These are phyloP conservation scores for Chlorella ohadii DNA, from an alignment of 139 green algal genomes.

Conservation along the genomic window DNA sequence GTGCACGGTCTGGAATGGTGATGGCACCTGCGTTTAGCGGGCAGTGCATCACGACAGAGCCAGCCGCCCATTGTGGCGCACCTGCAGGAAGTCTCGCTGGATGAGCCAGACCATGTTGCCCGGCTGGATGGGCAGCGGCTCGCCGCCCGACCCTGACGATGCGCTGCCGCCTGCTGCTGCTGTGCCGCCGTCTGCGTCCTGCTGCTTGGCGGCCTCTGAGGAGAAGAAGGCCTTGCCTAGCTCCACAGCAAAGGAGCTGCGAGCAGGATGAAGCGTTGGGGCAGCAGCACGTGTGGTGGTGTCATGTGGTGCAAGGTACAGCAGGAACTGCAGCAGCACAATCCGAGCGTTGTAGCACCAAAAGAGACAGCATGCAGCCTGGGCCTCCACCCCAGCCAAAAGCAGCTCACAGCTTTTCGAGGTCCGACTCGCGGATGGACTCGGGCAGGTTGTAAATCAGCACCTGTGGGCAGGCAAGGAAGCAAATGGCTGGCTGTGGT, in stretches of 20 bases:
- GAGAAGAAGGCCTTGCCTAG: conserved; percentile 80
- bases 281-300: too few relatives aligned
- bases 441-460: conserved; percentile 94
- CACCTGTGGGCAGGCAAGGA: conserved; percentile 31
- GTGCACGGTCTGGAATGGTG: too few relatives aligned
- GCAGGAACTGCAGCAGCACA: too few relatives aligned
- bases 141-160: background rate
- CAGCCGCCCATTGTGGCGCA: conserved; percentile 2
- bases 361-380: too few relatives aligned
- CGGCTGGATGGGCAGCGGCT: conserved; percentile 51
- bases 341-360: too few relatives aligned
- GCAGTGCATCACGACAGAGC: background rate
- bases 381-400: too few relatives aligned
- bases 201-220: background rate
- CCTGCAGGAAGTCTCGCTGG: conserved; percentile 92
- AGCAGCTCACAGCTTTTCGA: conserved; percentile 80
- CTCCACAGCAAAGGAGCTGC: conserved; percentile 84
- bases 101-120: conserved; percentile 94
- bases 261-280: too few relatives aligned
- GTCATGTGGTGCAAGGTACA: too few relatives aligned
- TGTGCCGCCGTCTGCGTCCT: background rate
- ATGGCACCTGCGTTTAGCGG: too few relatives aligned
- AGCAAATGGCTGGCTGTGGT: background rate
- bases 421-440: conserved; percentile 86
- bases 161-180: background rate